Evolutionary conservation across 2,329 filamentous ascomycete genomes (phyloP).

Genomic region (Periconia digitata): DNA sequence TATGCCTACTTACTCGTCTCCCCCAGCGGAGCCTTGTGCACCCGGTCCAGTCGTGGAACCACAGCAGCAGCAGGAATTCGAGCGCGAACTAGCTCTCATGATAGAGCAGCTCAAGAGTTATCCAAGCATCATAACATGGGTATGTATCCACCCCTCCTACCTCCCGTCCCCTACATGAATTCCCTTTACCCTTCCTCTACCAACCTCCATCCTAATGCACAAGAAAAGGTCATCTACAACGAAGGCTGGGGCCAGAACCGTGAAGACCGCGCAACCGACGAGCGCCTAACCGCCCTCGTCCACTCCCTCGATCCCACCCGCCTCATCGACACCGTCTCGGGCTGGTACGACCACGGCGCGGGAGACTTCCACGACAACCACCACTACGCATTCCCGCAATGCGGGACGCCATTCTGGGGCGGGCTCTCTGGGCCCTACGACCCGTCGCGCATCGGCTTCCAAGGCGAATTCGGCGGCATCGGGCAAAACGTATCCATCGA

Average conservation of each 20-base stretch:
- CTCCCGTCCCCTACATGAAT: neutral
- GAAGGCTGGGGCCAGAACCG: slow-evolving; percentile 69
- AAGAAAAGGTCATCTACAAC: slow-evolving; percentile 64
- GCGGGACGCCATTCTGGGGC: slow-evolving; percentile 69
- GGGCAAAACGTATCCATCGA: slow-evolving; percentile 65
- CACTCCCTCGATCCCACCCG: slow-evolving; percentile 63
- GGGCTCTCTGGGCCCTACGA: slow-evolving; percentile 54
- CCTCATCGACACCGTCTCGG: slow-evolving; percentile 63
- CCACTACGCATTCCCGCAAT: slow-evolving; percentile 71
- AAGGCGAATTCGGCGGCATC: slow-evolving; percentile 72
- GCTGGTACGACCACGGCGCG: slow-evolving; percentile 69
- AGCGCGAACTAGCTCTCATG: slow-evolving; percentile 63
- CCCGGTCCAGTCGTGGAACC: too few species aligned
- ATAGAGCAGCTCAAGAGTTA: slow-evolving; percentile 66
- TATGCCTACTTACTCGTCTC: slow-evolving; percentile 40
- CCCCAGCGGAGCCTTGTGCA: neutral
- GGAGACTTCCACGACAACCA: slow-evolving; percentile 71
- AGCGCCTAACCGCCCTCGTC: slow-evolving; percentile 57
- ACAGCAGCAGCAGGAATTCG: slow-evolving; percentile 61
- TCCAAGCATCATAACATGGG: slow-evolving; percentile 67
- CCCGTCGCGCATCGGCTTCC: slow-evolving; percentile 64
- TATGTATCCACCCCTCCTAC: slow-evolving; percentile 28
- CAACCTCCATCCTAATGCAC: neutral
- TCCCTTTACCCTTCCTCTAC: neutral
- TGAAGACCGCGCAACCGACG: slow-evolving; percentile 49